phyloP scores from a whole-genome alignment of 495 filamentous ascomycete species.

The Sordaria brevicollis region DNA sequence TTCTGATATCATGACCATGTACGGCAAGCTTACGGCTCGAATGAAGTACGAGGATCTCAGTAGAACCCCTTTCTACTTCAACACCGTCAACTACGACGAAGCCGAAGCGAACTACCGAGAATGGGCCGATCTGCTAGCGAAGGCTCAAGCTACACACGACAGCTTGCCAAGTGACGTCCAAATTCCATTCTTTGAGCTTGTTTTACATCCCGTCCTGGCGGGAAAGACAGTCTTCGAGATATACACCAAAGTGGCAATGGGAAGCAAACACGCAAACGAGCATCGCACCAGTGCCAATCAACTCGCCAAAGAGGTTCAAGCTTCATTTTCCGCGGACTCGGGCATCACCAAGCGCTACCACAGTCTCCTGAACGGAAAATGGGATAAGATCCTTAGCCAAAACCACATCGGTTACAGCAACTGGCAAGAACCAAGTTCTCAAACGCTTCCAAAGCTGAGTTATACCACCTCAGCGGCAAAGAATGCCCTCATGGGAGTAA shows the following conservation, averaged over 20 bases:
- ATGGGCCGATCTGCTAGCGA: constrained; percentile 40
- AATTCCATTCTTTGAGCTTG: constrained; percentile 50
- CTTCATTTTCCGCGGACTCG: constrained; percentile 44
- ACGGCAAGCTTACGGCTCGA: constrained; percentile 43
- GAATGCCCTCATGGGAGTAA: constrained; percentile 46
- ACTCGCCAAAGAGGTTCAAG: constrained; percentile 38
- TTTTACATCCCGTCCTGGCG: constrained; percentile 49
- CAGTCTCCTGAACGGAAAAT: constrained; percentile 47
- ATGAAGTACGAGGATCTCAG: constrained; percentile 50
- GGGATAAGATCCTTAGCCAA: constrained; percentile 41
- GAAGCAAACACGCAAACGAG: constrained; percentile 11
- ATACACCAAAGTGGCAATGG: constrained; percentile 21
- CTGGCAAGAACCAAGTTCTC: constrained; percentile 49
- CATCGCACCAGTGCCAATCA: constrained; percentile 30
- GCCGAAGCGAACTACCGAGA: constrained; percentile 44
- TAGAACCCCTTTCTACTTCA: constrained; percentile 45
- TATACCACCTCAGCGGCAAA: constrained; percentile 32
- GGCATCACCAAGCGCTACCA: constrained; percentile 46
- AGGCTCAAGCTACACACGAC: constrained; percentile 39
- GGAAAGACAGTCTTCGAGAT: constrained; percentile 32
- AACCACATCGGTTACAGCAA: constrained; percentile 24
- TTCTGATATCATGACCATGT: constrained; percentile 40
- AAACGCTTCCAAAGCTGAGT: constrained; percentile 36
- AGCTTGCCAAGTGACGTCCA: constrained; percentile 24
- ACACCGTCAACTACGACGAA: constrained; percentile 51